phyloP scores from a whole-genome alignment of 768 basidiomycete species.

The Pulveroboletus sp. region DNA sequence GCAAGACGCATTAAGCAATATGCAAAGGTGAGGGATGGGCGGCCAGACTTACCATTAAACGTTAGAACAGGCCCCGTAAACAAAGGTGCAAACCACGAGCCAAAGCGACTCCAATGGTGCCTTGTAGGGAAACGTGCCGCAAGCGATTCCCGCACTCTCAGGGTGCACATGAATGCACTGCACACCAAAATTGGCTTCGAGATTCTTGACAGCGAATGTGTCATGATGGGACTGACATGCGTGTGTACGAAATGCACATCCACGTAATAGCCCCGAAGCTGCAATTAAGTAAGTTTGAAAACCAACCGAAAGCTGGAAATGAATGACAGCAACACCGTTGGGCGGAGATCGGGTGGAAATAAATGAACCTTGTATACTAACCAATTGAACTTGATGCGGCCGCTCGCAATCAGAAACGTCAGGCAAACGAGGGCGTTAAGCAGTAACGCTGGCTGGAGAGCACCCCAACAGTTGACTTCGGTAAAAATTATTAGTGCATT shows the following conservation, averaged over 20 bases:
- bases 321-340: conserved; percentile 4
- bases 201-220: conserved; percentile 5
- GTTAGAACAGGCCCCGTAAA: conserved; percentile 51
- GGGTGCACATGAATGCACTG: conserved; percentile 20
- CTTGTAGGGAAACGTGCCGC: conserved; percentile 40
- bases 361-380: conserved; percentile 24
- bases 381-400: conserved; percentile 50
- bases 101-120: conserved; percentile 63
- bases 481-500: conserved; percentile 44
- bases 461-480: conserved; percentile 33
- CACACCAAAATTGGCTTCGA: conserved; percentile 4
- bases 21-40: neutral
- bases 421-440: conserved; percentile 58
- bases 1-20: conserved; percentile 9
- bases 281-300: conserved; percentile 30
- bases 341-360: conserved; percentile 24
- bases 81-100: conserved; percentile 56
- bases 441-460: conserved; percentile 39
- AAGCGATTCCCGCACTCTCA: conserved; percentile 33
- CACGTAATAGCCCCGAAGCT: conserved; percentile 35
- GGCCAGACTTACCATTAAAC: conserved; percentile 46
- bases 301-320: conserved; percentile 22
- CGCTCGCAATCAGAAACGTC: conserved; percentile 56
- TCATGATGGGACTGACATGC: conserved; percentile 20
- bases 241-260: conserved; percentile 29